Percentiles rank a stretch among this genome's conserved stretches.
Conservation (phyloP, 805 yeast genomes). For the Metschnikowia corniflorae region DNA sequence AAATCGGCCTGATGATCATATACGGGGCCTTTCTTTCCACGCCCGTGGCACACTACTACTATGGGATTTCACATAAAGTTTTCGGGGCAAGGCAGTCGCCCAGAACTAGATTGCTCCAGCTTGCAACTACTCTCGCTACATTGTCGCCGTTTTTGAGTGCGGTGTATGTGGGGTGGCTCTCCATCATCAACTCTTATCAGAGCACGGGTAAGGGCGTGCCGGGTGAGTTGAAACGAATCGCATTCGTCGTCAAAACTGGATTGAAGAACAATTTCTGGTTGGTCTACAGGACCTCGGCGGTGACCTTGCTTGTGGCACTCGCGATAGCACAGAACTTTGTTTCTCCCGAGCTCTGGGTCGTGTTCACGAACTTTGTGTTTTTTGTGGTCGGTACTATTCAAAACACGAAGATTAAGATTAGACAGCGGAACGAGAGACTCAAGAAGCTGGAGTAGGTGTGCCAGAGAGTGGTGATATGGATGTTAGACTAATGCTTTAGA, state of each 20-base stretch:
- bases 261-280: constrained; percentile 42
- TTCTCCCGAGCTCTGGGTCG: constrained; percentile 60
- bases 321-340: constrained; percentile 55
- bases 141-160: constrained; percentile 53
- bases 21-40: constrained; percentile 54
- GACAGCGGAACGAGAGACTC: constrained; percentile 10
- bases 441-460: constrained; percentile 10
- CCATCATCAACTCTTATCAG: constrained; percentile 41
- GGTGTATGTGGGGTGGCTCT: constrained; percentile 49
- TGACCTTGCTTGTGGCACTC: constrained; percentile 51
- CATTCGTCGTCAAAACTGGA: constrained; percentile 24
- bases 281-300: constrained; percentile 50
- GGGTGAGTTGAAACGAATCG: constrained; percentile 18
- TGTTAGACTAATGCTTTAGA: too few relatives aligned
- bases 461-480: too few relatives aligned
- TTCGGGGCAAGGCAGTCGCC: constrained; percentile 40
- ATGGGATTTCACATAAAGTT: constrained; percentile 42
- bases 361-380: constrained; percentile 55
- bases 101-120: constrained; percentile 44
- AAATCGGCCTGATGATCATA: constrained; percentile 50
- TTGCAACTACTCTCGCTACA: constrained; percentile 48
- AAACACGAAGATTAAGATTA: constrained; percentile 50
- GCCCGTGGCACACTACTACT: constrained; percentile 56
- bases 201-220: constrained; percentile 1
- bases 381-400: constrained; percentile 61